Base-by-base conservation (phyloP, 441 rosid species). In the Cnidoscolus chayamansa region DNA sequence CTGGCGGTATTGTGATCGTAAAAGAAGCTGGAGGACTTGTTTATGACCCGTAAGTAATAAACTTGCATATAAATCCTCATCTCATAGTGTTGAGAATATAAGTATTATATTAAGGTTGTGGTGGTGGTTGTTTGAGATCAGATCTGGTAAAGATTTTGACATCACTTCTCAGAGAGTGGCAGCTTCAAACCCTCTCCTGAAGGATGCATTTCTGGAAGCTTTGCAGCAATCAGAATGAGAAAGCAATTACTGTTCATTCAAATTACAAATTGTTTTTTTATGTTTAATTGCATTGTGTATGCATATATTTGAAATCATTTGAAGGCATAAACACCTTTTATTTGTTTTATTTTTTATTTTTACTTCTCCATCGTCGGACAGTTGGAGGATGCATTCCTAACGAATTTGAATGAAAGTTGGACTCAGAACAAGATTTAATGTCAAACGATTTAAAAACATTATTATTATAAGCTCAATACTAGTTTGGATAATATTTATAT, bases 1-100 rank as follows among this genome's bases (percentile, higher is more conserved):
- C 99, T 54, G 99, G 84, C 69, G 99, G 99, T 31, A 85, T 78
- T 72, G 86, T 95, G 68, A 86, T 95, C 9, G 95, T 90, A 32
- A 81, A 78, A 73, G 99, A 91, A 88, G 98, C 99, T 56, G 98
- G 98, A 64, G 99, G 98, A 75, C 84, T 86, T 77, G 82, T 95
- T 55, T 95, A 81, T 80, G 98, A 95, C 78, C 99, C 97, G 99
- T 95, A 87, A 87, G 98, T 75, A 45, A 60, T 65, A 35, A 16
- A 10, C 68, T 71, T 57, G 31, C 25, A 25, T 25, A 25, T 25
- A 25, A 25, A 25, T 25, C 25, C 25, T 25, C 25, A 25, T 25
- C 25, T 25, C 25, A 25, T 25, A 25, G 25, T 25, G 55, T 16
- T 68, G 16, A 32, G 20, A 60, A 31, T 65, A 30, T 13, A 60